phyloP scores from a whole-genome alignment of 225 moss, liverwort and hornwort genomes.

The Antitrichia curtipendula region DNA sequence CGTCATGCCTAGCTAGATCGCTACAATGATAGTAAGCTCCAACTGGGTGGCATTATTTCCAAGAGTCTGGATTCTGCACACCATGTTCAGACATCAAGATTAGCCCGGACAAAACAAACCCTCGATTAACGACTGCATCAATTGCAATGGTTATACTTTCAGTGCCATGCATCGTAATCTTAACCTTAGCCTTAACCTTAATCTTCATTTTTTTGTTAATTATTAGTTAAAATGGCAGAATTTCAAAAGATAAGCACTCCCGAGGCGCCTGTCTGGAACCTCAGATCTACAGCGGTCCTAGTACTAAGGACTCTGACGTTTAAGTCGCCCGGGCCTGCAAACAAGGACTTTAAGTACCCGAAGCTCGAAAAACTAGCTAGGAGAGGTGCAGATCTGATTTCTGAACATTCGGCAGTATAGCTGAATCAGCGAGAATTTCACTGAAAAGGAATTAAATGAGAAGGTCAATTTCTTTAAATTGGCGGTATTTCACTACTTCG shows the following conservation, averaged over 20 bases:
- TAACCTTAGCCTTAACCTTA: not conserved
- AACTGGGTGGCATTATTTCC: slow-evolving; percentile 1
- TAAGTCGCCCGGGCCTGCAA: not conserved
- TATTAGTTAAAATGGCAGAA: not conserved
- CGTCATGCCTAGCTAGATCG: not conserved
- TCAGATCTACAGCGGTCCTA: not conserved
- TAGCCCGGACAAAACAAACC: not conserved
- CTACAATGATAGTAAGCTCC: not conserved
- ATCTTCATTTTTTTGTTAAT: not conserved
- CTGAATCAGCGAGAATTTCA: not conserved
- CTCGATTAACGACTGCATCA: not conserved
- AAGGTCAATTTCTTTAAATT: not conserved
- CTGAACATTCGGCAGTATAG: no score
- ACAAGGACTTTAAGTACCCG: not conserved
- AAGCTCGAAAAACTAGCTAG: not conserved
- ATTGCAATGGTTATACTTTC: not conserved
- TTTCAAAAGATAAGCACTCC: not conserved
- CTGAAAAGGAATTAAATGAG: not conserved
- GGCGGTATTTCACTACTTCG: not conserved
- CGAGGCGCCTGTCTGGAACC: not conserved
- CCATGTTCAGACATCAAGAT: not conserved
- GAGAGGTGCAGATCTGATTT: not conserved
- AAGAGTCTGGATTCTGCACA: slow-evolving; percentile 22
- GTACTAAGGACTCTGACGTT: not conserved
- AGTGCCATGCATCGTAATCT: not conserved